Evolutionary conservation across 371 early-diverging fungal genomes (phyloP).

Genomic region (Sporodiniella umbellata): DNA sequence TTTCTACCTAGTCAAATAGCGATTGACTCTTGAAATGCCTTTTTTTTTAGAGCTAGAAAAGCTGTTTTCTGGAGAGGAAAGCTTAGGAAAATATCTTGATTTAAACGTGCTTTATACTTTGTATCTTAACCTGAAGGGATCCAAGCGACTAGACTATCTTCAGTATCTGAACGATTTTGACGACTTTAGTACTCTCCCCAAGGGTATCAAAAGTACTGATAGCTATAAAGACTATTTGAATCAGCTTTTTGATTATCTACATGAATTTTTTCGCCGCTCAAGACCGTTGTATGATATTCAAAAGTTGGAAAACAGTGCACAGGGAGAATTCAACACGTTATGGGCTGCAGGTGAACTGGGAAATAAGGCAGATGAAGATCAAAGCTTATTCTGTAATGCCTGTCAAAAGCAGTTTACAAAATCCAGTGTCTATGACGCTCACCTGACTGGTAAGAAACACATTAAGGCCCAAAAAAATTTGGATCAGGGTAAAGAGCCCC

Average conservation of each 20-base stretch:
- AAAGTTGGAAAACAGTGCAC: constrained; percentile 46
- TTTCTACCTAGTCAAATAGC: too few relatives aligned
- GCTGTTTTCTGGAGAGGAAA: constrained; percentile 92
- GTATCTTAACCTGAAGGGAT: constrained; percentile 81
- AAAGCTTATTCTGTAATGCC: constrained; percentile 70
- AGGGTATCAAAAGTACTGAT: constrained; percentile 54
- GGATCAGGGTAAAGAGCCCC: constrained; percentile 10
- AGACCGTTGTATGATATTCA: constrained; percentile 77
- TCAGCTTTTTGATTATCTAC: constrained; percentile 64
- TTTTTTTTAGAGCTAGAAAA: constrained; percentile 68
- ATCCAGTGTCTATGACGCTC: constrained; percentile 78
- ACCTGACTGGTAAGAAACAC: constrained; percentile 90
- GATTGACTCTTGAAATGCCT: too few relatives aligned
- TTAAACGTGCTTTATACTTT: constrained; percentile 71
- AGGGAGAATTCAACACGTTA: constrained; percentile 53
- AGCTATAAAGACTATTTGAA: constrained; percentile 75
- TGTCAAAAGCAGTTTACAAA: constrained; percentile 89
- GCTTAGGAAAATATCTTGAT: constrained; percentile 84
- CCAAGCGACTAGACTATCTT: constrained; percentile 74
- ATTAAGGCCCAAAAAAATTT: constrained; percentile 71
- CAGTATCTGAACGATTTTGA: constrained; percentile 74
- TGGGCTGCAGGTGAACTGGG: constrained; percentile 60
- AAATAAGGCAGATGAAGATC: constrained; percentile 61
- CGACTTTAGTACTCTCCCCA: constrained; percentile 60
- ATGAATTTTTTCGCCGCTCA: constrained; percentile 71